Evolutionary conservation across 305 asterid genomes (phyloP), one percentile per base, ranked within the genome.

Genomic region (Nicotiana rustica): DNA sequence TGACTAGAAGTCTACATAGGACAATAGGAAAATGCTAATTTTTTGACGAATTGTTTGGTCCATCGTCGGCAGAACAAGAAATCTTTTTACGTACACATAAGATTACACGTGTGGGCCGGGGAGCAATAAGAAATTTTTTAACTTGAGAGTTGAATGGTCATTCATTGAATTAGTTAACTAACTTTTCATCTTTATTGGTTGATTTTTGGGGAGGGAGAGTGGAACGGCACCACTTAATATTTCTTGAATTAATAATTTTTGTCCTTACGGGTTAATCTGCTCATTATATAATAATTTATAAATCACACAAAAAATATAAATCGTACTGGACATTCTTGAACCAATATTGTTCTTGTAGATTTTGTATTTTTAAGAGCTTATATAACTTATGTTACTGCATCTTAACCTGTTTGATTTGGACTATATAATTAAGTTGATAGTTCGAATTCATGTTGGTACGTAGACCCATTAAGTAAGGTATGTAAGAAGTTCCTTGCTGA

Each of bases 1-100:
- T 13, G 79, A 49, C 64, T 21, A 25, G 15, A 8, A 49, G 3
- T 14, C 0, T 14, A 25, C 25, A 49, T 49, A 25, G 4, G 64
- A 75, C 79, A 49, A 75, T 60, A 14, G 2, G 56, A 49, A 73
- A 49, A 33, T 75, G 19, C 6, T 75, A 13, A 1, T 47, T 5
- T 49, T 49, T 47, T 71, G 78, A 47, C 61, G 38, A 71, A 75
- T 75, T 21, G 44, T 25, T 21, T 49, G 44, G 15, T 25, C 44
- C 7, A 75, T 49, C 15, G 64, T 49, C 64, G 79, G 79, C 25
- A 25, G 79, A 44, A 49, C 25, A 25, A 75, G 36, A 25, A 21
- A 73, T 49, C 0, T 0, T 8, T 75, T 15, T 52, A 49, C 44
- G 14, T 25, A 3, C 64, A 49, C 64, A 49, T 25, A 19, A 71